Conservation (phyloP, 179 eudicot species). For the Heliamphora pulchella region DNA sequence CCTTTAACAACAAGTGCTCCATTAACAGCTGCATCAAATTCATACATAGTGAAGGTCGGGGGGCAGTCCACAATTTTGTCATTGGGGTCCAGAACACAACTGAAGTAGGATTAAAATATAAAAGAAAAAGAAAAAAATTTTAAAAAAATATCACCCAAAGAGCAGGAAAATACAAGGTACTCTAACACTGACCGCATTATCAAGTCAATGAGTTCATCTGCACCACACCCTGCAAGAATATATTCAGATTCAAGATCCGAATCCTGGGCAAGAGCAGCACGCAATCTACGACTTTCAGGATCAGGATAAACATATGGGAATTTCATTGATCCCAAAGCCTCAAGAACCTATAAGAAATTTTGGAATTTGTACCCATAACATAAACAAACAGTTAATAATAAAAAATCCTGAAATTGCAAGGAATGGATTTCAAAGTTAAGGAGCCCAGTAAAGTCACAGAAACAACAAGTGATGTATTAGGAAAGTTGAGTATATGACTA, state of each 20-base stretch:
- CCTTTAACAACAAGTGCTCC: conserved; percentile 83
- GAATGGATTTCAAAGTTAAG: neutral
- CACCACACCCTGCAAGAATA: conserved; percentile 91
- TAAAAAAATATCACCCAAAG: neutral
- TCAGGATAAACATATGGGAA: conserved; percentile 95
- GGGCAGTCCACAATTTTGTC: conserved; percentile 96
- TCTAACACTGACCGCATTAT: conserved; percentile 96
- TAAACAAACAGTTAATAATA: neutral
- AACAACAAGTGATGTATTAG: neutral
- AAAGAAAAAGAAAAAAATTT: conserved; percentile 11
- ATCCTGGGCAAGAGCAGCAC: conserved; percentile 91
- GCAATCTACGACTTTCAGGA: conserved; percentile 84
- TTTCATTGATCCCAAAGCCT: conserved; percentile 76
- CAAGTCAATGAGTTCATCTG: conserved; percentile 93
- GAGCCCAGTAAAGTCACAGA: neutral
- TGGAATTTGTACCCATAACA: conserved; percentile 11
- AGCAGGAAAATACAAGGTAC: neutral
- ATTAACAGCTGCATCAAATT: conserved; percentile 94
- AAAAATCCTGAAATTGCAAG: conserved; percentile 1
- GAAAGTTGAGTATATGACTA: conserved; percentile 24
- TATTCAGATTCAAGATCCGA: conserved; percentile 80
- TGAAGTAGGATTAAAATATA: conserved; percentile 28
- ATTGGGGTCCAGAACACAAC: conserved; percentile 95
- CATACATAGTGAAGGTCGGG: conserved; percentile 99
- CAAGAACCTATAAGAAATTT: conserved; percentile 57